A percentile compares a stretch with the other conserved stretches of the same genome.
Conservation (phyloP, 306 rosid species). For the Geum urbanum region DNA sequence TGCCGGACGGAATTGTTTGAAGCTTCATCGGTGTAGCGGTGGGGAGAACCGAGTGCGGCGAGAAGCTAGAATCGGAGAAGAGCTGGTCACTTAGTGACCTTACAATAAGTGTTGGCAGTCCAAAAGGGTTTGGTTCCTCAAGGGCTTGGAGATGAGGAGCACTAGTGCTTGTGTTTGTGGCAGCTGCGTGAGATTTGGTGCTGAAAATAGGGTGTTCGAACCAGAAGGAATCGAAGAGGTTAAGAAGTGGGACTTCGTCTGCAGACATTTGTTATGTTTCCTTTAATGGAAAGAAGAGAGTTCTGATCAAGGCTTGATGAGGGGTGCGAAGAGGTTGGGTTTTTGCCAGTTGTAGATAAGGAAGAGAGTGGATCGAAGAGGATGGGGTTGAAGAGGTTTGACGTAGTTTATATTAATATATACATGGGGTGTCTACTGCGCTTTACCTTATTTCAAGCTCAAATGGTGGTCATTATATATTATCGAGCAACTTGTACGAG, state of each 20-base stretch:
- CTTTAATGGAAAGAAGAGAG: background rate
- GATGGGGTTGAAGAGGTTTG: background rate
- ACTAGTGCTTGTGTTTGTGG: background rate
- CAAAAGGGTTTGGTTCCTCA: slow-evolving; percentile 9
- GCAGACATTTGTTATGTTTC: slow-evolving; percentile 31
- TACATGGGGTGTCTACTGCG: background rate
- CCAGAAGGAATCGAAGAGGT: slow-evolving; percentile 63
- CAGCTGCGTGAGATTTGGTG: slow-evolving; percentile 13
- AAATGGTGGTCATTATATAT: background rate
- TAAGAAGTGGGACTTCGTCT: slow-evolving; percentile 33
- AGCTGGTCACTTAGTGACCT: slow-evolving; percentile 51
- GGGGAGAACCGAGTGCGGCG: slow-evolving; percentile 38
- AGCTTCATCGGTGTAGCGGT: slow-evolving; percentile 25
- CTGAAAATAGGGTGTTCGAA: slow-evolving; percentile 38
- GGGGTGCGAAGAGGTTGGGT: background rate
- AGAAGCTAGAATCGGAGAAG: slow-evolving; percentile 20
- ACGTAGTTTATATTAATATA: background rate
- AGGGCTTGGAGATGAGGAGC: too few species aligned
- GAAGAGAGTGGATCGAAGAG: background rate
- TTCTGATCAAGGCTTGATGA: background rate
- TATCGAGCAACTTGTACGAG: background rate
- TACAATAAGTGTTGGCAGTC: slow-evolving; percentile 24
- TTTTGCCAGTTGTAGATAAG: background rate
- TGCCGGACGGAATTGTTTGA: slow-evolving; percentile 44
- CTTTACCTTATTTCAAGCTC: background rate